Conservation (phyloP, 2,329 filamentous ascomycete species). For the Diaporthe sp. region DNA sequence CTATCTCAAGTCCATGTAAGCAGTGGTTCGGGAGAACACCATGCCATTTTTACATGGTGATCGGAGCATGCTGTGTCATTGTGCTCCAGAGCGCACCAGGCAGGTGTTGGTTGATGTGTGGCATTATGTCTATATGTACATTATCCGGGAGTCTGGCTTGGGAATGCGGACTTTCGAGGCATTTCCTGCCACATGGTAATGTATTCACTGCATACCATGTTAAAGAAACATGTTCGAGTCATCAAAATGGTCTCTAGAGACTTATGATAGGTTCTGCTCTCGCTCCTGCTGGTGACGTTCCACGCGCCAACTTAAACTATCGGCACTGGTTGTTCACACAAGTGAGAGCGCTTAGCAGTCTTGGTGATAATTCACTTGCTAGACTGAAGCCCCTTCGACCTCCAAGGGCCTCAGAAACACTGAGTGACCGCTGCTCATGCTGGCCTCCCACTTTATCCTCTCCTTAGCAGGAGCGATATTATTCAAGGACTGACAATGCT, state of each 20-base stretch:
- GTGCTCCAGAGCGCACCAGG: background rate
- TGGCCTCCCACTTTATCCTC: background rate
- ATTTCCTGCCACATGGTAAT: background rate
- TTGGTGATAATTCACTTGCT: background rate
- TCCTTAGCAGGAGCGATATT: too few species aligned
- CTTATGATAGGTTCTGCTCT: background rate
- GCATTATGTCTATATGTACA: conserved; percentile 8
- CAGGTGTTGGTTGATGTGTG: background rate
- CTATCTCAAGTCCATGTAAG: conserved; percentile 83
- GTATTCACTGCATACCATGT: background rate
- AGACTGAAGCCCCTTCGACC: background rate
- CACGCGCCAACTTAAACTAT: background rate
- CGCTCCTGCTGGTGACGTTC: background rate
- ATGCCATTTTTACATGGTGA: background rate
- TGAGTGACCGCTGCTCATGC: background rate
- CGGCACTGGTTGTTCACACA: background rate
- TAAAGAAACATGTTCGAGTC: background rate
- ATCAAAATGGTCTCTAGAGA: background rate
- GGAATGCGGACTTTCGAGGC: background rate
- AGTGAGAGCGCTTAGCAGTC: background rate
- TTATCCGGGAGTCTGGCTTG: background rate
- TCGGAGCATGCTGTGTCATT: background rate
- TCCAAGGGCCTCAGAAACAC: background rate
- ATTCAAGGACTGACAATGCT: background rate
- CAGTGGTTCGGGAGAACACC: background rate